These are phyloP conservation scores for Macadamia tetraphylla DNA, from an alignment of 164 flowering plant genomes.

Conservation along the genomic window DNA sequence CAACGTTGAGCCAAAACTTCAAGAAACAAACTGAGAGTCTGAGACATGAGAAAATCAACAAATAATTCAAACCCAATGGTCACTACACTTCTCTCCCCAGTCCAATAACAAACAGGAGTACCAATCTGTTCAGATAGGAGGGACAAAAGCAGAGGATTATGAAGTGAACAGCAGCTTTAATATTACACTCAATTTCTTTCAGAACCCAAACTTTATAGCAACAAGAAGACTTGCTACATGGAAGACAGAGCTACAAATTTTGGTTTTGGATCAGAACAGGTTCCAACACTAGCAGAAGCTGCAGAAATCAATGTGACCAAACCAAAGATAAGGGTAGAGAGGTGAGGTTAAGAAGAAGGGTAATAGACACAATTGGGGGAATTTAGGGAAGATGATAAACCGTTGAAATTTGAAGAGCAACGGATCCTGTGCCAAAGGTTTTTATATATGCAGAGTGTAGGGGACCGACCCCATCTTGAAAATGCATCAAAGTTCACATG, in stretches of 20 bases:
- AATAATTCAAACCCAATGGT: neutral
- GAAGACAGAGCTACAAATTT: neutral
- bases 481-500: conserved; percentile 70
- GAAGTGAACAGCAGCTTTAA: no score
- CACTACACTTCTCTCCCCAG: neutral
- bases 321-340: neutral
- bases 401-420: conserved; percentile 14
- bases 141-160: no score
- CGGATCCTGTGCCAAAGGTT: conserved; percentile 28
- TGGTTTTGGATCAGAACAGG: neutral
- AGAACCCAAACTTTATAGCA: conserved; percentile 5
- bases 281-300: neutral
- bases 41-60: conserved; percentile 1
- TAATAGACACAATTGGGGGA: neutral
- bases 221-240: neutral
- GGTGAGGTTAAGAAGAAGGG: neutral
- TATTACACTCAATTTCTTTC: neutral
- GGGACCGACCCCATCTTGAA: conserved; percentile 28
- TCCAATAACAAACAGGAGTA: neutral
- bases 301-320: neutral
- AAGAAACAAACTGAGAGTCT: neutral
- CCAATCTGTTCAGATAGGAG: neutral
- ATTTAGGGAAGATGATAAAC: neutral
- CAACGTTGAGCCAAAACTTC: neutral
- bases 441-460: conserved; percentile 15